Evolutionary conservation across 2,329 filamentous ascomycete species (phyloP), one percentile per base, ranked within the genome.

Genomic region (Fusarium longipes): DNA sequence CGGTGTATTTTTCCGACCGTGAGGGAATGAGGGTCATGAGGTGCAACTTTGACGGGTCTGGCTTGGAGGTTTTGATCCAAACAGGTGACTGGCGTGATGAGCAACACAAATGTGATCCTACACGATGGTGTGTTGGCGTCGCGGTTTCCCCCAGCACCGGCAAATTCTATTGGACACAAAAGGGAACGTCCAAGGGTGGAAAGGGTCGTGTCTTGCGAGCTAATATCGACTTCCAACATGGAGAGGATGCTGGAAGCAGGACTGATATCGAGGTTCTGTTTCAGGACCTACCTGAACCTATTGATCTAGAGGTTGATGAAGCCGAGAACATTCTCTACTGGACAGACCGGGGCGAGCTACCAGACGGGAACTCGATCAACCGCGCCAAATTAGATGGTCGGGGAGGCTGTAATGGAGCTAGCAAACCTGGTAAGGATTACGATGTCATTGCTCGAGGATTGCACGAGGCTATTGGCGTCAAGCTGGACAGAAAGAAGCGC

Each of bases 91-190:
- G 54, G 20, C 14, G 25, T 1, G 3, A 32, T 0, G 20, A 58
- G 12, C 2, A 17, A 2, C 53, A 59, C 2, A 35, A 15, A 14
- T n/a, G 22, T 2, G 35, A 58, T 3, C 20, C 49, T 12, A 43
- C 17, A 0, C 24, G 57, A 8, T 60, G 57, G 57, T 60, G 57
- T 1, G 57, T 60, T 1, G 57, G 57, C 1, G 10, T 60, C 2
- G 20, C 57, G 0, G 38, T 60, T 0, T 60, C 38, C 0, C 5
- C 43, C 4, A 9, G 27, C 0, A 33, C 57, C 1, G 54, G 54
- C 1, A 60, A 39, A 17, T 52, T 60, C 1, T 59, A 52, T n/a
- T 60, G 54, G 57, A 29, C 57, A 1, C 57, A 60, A 4, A 60
- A 60, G 2, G 57, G 54, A 0, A 45, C 55, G 0, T 52, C 54